These are phyloP conservation scores for Podospora sp. DNA, from an alignment of 495 filamentous ascomycete genomes.

Conservation along the genomic window DNA sequence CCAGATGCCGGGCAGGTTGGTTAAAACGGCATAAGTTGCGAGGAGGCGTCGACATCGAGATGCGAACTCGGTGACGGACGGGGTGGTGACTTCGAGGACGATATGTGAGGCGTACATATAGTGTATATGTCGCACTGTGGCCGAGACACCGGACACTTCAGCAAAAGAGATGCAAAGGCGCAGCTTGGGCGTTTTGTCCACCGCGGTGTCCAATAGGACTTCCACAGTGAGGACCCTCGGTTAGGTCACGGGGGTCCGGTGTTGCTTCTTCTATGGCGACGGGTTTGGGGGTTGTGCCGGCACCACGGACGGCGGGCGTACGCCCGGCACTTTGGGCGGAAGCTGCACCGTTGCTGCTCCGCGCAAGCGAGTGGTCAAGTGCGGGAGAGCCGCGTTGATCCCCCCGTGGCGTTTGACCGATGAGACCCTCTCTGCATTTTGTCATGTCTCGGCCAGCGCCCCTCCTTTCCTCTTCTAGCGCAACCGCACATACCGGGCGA, in stretches of 20 bases:
- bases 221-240: not conserved
- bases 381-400: not conserved
- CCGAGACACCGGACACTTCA: not conserved
- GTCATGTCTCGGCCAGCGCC: not conserved
- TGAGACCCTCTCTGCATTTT: not conserved
- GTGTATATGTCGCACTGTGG: not conserved
- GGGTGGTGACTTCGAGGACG: not conserved
- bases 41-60: not conserved
- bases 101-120: not conserved
- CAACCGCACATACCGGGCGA: not conserved
- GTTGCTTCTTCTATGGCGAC: not conserved
- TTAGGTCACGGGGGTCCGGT: not conserved
- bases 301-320: not conserved
- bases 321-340: not conserved
- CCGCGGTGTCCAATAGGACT: not conserved
- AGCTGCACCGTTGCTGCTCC: not conserved
- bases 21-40: not conserved
- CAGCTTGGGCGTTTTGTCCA: not conserved
- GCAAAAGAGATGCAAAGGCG: not conserved
- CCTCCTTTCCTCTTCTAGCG: not conserved
- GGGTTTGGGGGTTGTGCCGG: not conserved
- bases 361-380: not conserved
- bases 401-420: not conserved
- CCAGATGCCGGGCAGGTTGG: not conserved
- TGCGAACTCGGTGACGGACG: not conserved